Evolutionary conservation across 2,329 filamentous ascomycete genomes (phyloP).

Genomic region (Ophiostoma ulmi): DNA sequence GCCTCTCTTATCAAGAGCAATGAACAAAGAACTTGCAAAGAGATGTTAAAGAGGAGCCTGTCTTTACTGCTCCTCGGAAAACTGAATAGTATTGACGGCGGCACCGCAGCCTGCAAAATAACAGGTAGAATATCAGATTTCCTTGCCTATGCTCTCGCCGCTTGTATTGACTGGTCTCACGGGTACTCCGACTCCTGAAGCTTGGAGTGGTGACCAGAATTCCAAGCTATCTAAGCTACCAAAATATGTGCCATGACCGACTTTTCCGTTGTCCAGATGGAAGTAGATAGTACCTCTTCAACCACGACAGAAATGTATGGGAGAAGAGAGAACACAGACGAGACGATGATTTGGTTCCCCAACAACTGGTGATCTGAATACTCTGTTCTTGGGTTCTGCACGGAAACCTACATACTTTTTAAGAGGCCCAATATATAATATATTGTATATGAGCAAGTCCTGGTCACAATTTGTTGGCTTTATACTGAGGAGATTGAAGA

Average conservation of each 20-base stretch:
- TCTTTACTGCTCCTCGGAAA: background rate
- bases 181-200: slow-evolving; percentile 1
- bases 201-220: background rate
- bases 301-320: too few species aligned
- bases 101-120: background rate
- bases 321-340: background rate
- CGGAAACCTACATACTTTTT: background rate
- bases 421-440: background rate
- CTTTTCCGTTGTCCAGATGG: background rate
- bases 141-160: background rate
- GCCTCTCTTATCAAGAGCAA: background rate
- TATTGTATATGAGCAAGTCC: background rate
- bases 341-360: background rate
- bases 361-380: background rate
- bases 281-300: too few species aligned
- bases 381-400: background rate
- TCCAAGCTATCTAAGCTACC: too few species aligned
- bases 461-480: background rate
- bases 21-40: background rate
- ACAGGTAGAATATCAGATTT: background rate
- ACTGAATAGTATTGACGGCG: background rate
- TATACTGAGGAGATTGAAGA: background rate
- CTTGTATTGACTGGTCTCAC: slow-evolving; percentile 14
- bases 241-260: background rate
- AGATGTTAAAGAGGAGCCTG: background rate